phyloP scores from a whole-genome alignment of 2,329 filamentous ascomycete genomes.

The Hymenoscyphus linearis region DNA sequence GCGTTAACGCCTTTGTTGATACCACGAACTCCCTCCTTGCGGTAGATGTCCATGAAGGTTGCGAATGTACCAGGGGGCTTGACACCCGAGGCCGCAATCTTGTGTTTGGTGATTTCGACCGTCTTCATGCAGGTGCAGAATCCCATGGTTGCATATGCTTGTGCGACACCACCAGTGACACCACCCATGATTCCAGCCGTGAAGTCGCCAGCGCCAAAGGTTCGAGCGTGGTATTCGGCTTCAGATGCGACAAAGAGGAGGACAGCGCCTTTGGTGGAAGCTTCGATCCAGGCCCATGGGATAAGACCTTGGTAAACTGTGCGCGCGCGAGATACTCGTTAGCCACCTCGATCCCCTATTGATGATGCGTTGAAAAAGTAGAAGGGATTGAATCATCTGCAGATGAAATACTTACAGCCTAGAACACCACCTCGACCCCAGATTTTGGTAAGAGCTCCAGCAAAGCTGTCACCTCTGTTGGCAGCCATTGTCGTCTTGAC shows the following conservation, averaged over 20 bases:
- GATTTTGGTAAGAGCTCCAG: slow-evolving; percentile 73
- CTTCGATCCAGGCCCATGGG: slow-evolving; percentile 99
- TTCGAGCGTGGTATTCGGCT: slow-evolving; percentile 89
- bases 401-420: slow-evolving; percentile 67
- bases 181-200: slow-evolving; percentile 83
- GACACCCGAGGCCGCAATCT: slow-evolving; percentile 76
- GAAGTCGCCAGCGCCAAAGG: slow-evolving; percentile 80
- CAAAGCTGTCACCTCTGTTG: slow-evolving; percentile 85
- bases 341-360: not conserved
- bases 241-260: slow-evolving; percentile 98
- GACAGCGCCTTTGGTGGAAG: slow-evolving; percentile 97
- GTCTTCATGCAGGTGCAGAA: slow-evolving; percentile 99
- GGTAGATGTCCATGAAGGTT: slow-evolving; percentile 97
- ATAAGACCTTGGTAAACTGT: slow-evolving; percentile 99
- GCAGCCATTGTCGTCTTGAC: slow-evolving; percentile 99
- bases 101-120: slow-evolving; percentile 98
- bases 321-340: not conserved
- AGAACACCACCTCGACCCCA: slow-evolving; percentile 91
- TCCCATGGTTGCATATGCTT: slow-evolving; percentile 99
- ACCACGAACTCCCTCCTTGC: slow-evolving; percentile 83
- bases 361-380: not conserved
- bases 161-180: slow-evolving; percentile 89
- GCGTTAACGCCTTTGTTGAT: slow-evolving; percentile 99
- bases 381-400: not conserved
- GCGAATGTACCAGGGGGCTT: slow-evolving; percentile 86